A percentile compares a stretch with the other conserved stretches of the same genome.
These are phyloP conservation scores for Blastobotrys apis DNA, from an alignment of 1,139 yeast species.

Conservation along the genomic window DNA sequence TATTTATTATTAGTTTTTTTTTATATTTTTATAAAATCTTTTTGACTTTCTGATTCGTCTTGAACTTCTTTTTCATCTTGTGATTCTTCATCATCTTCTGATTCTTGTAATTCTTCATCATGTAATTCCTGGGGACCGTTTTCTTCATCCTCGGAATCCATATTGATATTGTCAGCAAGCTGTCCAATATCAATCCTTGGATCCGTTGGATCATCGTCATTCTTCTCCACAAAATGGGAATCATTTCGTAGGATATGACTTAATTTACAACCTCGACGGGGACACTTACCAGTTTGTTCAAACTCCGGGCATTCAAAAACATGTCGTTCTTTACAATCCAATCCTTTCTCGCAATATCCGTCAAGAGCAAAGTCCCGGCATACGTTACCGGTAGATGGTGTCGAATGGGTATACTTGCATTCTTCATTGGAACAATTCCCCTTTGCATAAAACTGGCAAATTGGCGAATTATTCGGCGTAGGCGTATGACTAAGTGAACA, in stretches of 20 bases:
- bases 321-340: constrained; percentile 54
- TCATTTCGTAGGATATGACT: constrained; percentile 40
- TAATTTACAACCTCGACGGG: constrained; percentile 47
- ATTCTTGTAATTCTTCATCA: constrained; percentile 3
- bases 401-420: constrained; percentile 56
- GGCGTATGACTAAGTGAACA: constrained; percentile 59
- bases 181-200: constrained; percentile 25
- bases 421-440: constrained; percentile 51
- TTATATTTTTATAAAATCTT: constrained; percentile 6
- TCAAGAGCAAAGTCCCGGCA: constrained; percentile 66
- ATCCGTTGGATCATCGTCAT: constrained; percentile 32
- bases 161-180: constrained; percentile 16
- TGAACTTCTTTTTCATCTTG: constrained; percentile 16
- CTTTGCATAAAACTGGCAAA: constrained; percentile 51
- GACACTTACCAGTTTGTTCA: constrained; percentile 56
- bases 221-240: constrained; percentile 31
- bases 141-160: constrained; percentile 15
- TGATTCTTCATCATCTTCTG: constrained; percentile 12
- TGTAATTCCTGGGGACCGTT: too few species aligned
- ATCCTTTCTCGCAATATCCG: constrained; percentile 66
- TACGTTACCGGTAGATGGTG: constrained; percentile 43
- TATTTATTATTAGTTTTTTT: constrained; percentile 1
- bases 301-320: constrained; percentile 66
- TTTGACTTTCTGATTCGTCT: constrained; percentile 5
- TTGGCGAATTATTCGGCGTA: constrained; percentile 60